phyloP scores from a whole-genome alignment of 2,329 filamentous ascomycete species.

The Didymella segeticola region DNA sequence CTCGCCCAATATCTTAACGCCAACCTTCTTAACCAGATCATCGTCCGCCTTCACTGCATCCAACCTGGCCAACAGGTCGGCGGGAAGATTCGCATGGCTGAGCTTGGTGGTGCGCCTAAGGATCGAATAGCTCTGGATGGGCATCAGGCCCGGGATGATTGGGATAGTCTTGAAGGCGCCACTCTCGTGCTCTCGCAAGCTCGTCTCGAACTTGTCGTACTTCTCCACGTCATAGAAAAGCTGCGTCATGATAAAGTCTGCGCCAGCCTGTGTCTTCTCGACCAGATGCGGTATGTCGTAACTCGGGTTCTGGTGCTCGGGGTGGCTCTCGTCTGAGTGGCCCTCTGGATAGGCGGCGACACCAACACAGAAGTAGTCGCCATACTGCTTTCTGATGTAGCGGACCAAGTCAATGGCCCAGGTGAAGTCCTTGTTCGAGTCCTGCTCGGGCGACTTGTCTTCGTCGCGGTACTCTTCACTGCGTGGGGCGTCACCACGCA shows the following conservation, averaged over 20 bases:
- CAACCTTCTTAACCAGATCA: constrained; percentile 79
- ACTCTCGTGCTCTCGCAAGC: constrained; percentile 79
- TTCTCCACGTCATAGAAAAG: constrained; percentile 91
- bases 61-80: constrained; percentile 71
- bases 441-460: constrained; percentile 65
- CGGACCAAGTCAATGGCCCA: constrained; percentile 89
- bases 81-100: constrained; percentile 84
- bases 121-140: constrained; percentile 96
- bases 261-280: constrained; percentile 89
- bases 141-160: constrained; percentile 95
- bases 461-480: constrained; percentile 84
- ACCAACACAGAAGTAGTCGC: constrained; percentile 95
- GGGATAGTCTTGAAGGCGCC: constrained; percentile 84
- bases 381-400: constrained; percentile 85
- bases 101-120: constrained; percentile 92
- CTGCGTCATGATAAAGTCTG: constrained; percentile 98
- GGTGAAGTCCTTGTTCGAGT: constrained; percentile 77
- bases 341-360: constrained; percentile 96
- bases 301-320: constrained; percentile 71
- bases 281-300: constrained; percentile 84
- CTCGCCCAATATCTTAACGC: constrained; percentile 83
- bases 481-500: constrained; percentile 89
- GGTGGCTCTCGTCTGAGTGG: constrained; percentile 88
- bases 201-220: constrained; percentile 80
- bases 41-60: constrained; percentile 79